Base-by-base conservation (phyloP, 495 filamentous ascomycete species). In the Aspergillus wentii region DNA sequence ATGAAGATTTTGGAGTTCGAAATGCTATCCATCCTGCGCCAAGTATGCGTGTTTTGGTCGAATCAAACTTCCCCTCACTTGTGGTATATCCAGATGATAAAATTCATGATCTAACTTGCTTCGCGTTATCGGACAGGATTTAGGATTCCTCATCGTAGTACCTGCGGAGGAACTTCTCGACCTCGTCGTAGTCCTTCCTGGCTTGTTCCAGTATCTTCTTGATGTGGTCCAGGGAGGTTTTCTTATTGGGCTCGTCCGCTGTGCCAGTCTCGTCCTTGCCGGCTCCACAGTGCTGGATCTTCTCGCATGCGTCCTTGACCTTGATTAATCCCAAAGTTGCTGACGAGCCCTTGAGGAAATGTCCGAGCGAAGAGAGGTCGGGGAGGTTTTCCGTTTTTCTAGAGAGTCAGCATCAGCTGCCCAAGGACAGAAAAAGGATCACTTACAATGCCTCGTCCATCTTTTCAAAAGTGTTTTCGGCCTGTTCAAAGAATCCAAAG, bases 331-430 rank as follows among this genome's bases (percentile, higher is more conserved):
- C 92, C 34, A 98, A 79, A 5, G 94, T 97, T 14, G 92, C 92
- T 8, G 91, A 95, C n/a, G 91, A 96, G 26, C 92, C 92, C 64
- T 98, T 98, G 37, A 98, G 70, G 68, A 95, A 98, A 64, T 98
- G 92, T 17, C 92, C 92, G 17, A 94, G 79, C 11, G 69, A 70
- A 13, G 90, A 95, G 11, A 98, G 80, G 38, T 79, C 66, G 3
- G 59, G 58, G 25, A 96, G 80, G 41, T 94, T 71, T 43, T 68
- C 66, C 8, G 70, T 49, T 44, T 74, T 54, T 23, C 91, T 96
- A 48, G 38, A 42, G 43, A 34, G 31, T 25, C 33, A 38, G 23
- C 15, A 34, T 54, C 18, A 46, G 38, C 35, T 17, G 9, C 27
- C 15, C 14, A 30, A 19, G 3, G 10, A 8, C 3, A 22, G 20